Percentiles rank a stretch among this genome's conserved stretches.
Conservation (phyloP, 306 rosid genomes). For the Prunus mume region DNA sequence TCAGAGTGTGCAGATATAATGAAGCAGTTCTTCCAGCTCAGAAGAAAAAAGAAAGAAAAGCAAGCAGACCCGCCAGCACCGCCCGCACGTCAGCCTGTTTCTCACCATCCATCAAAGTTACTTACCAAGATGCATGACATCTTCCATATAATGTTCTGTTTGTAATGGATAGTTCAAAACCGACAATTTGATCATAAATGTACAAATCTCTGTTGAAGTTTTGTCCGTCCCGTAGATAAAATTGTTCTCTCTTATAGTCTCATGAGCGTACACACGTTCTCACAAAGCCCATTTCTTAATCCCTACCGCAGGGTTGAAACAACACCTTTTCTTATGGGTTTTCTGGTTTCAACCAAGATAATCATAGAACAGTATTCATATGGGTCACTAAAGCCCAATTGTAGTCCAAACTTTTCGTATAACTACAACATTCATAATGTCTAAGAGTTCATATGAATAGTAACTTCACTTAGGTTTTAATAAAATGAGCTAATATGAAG, state of each 20-base stretch:
- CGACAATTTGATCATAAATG: background rate
- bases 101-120: slow-evolving; percentile 61
- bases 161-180: slow-evolving; percentile 24
- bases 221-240: background rate
- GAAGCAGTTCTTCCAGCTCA: slow-evolving; percentile 91
- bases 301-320: no score
- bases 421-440: no score
- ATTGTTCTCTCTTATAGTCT: background rate
- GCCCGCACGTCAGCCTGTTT: slow-evolving; percentile 28
- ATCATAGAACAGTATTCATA: no score
- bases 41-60: slow-evolving; percentile 57
- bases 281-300: no score
- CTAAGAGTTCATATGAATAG: no score
- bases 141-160: slow-evolving; percentile 72
- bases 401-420: no score
- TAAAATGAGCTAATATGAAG: no score
- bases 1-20: slow-evolving; percentile 76
- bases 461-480: no score
- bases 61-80: slow-evolving; percentile 34
- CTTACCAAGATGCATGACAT: slow-evolving; percentile 66
- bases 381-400: no score
- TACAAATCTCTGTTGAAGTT: background rate
- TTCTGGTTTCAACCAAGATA: no score
- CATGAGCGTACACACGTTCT: no score
- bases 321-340: no score